phyloP scores from a whole-genome alignment of 371 early-diverging fungal genomes.

The Actinomortierella wolfii region DNA sequence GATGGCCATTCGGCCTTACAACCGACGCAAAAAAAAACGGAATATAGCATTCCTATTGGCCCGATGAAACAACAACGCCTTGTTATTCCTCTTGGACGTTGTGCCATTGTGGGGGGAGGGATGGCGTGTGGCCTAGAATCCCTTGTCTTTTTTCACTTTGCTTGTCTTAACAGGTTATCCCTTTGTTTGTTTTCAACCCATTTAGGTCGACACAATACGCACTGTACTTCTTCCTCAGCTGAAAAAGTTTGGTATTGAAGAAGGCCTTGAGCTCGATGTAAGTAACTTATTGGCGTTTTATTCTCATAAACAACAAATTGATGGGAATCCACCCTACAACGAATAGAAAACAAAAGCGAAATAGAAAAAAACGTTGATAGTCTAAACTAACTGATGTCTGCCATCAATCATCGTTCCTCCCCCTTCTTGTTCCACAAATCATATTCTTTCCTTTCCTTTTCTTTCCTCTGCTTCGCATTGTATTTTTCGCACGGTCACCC shows the following conservation, averaged over 20 bases:
- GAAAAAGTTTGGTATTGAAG: constrained; percentile 84
- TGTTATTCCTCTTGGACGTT: too few species aligned
- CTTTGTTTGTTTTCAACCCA: neutral
- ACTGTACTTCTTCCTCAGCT: constrained; percentile 88
- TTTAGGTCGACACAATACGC: constrained; percentile 85
- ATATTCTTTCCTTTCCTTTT: too few species aligned
- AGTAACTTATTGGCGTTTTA: neutral
- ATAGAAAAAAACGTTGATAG: neutral
- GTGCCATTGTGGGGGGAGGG: too few species aligned
- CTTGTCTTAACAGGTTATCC: too few species aligned
- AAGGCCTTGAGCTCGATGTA: constrained; percentile 83
- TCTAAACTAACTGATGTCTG: neutral
- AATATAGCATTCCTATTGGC: constrained; percentile 11
- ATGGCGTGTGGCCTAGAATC: too few species aligned
- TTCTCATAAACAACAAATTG: neutral
- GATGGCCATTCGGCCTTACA: too few species aligned
- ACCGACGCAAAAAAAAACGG: neutral
- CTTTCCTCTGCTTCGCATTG: neutral
- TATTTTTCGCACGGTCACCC: too few species aligned
- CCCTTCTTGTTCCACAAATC: constrained; percentile 1
- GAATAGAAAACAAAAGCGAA: neutral
- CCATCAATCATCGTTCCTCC: constrained; percentile 17
- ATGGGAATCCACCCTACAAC: neutral
- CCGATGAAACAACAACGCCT: too few species aligned
- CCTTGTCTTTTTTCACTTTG: too few species aligned